Base-by-base conservation (phyloP, 345 rosid species). In the Populus ilicifolia region DNA sequence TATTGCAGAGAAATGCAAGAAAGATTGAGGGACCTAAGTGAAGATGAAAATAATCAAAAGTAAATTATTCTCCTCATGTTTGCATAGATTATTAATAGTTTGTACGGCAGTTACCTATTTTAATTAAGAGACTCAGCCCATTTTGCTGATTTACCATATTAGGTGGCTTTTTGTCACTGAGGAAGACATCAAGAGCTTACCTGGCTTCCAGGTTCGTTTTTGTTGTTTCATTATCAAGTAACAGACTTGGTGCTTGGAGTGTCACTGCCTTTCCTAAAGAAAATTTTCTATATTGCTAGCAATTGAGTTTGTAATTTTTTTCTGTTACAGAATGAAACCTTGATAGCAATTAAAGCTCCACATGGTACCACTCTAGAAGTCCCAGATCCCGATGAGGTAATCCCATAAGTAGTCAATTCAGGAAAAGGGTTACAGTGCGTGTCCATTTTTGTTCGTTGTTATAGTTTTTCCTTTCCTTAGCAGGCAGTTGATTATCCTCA, bases 311-410 rank as follows among this genome's bases (percentile, higher is more conserved):
- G 67, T 74, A 14, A 38, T 52, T 72, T 54, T 73, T 78, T 80
- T 70, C 69, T 75, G 81, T 29, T 29, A 72, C 84, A 96, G 98
- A 93, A 93, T 80, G 97, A 96, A 87, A 96, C 99, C 69, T 77
- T 96, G 68, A 90, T 96, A 80, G 98, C 98, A 44, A 92, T 93
- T 46, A 93, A 93, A 84, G 99, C 99, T 84, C 99, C 99, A n/a
- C 99, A 96, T 81, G 99, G 97, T 69, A 96, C 99, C 73, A 96
- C 96, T 75, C 87, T 96, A 44, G 99, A 96, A 86, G 99, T 96
- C 79, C 99, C 99, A 50, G 99, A 92, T 87, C 99, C 99, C 70
- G 99, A 93, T 83, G 99, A 96, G 97, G 98, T 96, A 88, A 82
- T 78, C 80, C 65, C 27, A 73, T 63, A 43, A 66, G 63, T 75